Evolutionary conservation across 768 basidiomycete species (phyloP).

Genomic region (Suillus spraguei): DNA sequence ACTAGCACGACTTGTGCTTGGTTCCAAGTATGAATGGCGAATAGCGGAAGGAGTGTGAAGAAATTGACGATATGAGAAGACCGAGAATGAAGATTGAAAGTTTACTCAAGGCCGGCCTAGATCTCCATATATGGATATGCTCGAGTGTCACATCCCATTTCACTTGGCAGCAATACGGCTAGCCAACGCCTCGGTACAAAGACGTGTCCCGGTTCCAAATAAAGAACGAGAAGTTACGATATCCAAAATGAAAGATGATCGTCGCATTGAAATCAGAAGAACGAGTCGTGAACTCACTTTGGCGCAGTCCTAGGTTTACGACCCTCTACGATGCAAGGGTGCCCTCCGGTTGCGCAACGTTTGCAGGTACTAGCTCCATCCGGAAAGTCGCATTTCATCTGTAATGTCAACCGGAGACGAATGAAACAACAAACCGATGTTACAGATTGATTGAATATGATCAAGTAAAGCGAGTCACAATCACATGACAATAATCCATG

Average conservation of each 20-base stretch:
- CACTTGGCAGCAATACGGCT: conserved; percentile 13
- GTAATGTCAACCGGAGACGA: conserved; percentile 17
- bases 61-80: not conserved
- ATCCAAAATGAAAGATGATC: conserved; percentile 21
- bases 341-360: conserved; percentile 71
- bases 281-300: conserved; percentile 65
- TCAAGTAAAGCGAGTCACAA: conserved; percentile 8
- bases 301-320: conserved; percentile 77
- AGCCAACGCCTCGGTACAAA: conserved; percentile 24
- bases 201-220: conserved; percentile 27
- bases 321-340: conserved; percentile 83
- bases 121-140: conserved; percentile 16
- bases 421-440: conserved; percentile 18
- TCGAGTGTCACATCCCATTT: conserved; percentile 17
- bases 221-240: conserved; percentile 15
- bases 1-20: conserved; percentile 1
- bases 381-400: conserved; percentile 91
- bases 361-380: conserved; percentile 73
- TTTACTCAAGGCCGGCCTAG: conserved; percentile 7
- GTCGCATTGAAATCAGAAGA: conserved; percentile 4
- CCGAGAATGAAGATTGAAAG: conserved; percentile 5
- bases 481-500: conserved; percentile 12
- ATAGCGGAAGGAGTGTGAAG: conserved; percentile 1
- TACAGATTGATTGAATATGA: conserved; percentile 10
- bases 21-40: not conserved